Base-by-base conservation (phyloP, 2,329 filamentous ascomycete genomes). In the Curvularia spicifera region DNA sequence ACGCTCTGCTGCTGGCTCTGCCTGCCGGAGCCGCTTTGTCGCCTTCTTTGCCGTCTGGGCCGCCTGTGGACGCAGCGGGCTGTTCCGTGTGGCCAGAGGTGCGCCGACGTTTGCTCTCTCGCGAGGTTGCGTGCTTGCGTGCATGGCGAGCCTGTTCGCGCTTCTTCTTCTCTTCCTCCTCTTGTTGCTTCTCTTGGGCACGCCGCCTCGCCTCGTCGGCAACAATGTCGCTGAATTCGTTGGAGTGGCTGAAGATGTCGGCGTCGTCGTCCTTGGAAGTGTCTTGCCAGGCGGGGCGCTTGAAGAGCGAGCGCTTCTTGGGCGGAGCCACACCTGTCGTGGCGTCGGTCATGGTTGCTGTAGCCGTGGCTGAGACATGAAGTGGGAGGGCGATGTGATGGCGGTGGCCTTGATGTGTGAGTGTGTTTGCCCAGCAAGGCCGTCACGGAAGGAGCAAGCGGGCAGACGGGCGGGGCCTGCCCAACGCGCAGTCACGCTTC, bases 231-330 rank as follows among this genome's bases (percentile, higher is more conserved):
- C 66, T 61, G 66, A 77, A 80, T 22, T 75, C 69, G 50, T 70
- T 73, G 2, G 78, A 76, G 53, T 80, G 79, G 51, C 77, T 80
- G 64, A 82, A 82, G 28, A 82, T 73, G 52, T 70, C 65, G 31
- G 74, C 69, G 12, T 63, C 67, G 22, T 74, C 71, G 7, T 75
- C 70, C 58, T 79, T 76, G 29, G 69, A 69, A 24, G 76, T 60
- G n/a, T 71, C 70, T 42, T 82, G 79, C 80, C 82, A 84, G 22
- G 78, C 73, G 46, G 83, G 81, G 62, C 83, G 84, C 50, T 83
- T 86, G 75, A 87, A 87, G 18, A 86, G 78, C 0, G 80, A 81
- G 39, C 79, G 78, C 76, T 80, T 81, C 56, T 74, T 78, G 66
- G 62, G 75, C 66, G 63, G 61, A 2, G 63, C 57, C 8, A 66